Conservation (phyloP, 2,329 filamentous ascomycete genomes). For the Cladosporium cucumerinum region DNA sequence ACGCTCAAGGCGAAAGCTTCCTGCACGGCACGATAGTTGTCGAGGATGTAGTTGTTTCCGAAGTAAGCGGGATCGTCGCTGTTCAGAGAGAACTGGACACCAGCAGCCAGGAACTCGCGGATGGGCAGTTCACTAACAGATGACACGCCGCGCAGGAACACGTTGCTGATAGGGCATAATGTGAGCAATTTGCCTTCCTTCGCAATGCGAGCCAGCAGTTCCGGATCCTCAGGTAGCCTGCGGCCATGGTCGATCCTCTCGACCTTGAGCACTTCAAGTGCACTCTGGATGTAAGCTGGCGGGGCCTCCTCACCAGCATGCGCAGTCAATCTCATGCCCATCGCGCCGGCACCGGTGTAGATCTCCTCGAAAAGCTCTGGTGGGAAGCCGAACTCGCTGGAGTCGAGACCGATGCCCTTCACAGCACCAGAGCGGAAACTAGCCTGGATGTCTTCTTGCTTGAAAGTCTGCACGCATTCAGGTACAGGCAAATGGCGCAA, state of each 20-base stretch:
- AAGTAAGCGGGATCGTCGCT: conserved; percentile 75
- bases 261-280: conserved; percentile 60
- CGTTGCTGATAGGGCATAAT: conserved; percentile 71
- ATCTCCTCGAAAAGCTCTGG: conserved; percentile 58
- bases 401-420: conserved; percentile 65
- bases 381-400: conserved; percentile 49
- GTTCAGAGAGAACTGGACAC: conserved; percentile 68
- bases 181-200: conserved; percentile 60
- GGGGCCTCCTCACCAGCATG: conserved; percentile 76
- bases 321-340: conserved; percentile 62
- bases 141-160: conserved; percentile 57
- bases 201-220: conserved; percentile 58
- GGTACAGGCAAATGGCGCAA: conserved; percentile 64
- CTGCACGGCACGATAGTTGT: conserved; percentile 74
- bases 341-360: conserved; percentile 53
- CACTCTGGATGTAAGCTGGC: conserved; percentile 60
- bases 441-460: conserved; percentile 41
- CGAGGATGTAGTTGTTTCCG: conserved; percentile 65
- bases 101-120: conserved; percentile 58
- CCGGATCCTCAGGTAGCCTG: conserved; percentile 58
- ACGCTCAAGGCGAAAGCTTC: conserved; percentile 63
- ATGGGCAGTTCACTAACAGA: conserved; percentile 58
- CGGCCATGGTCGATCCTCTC: conserved; percentile 74
- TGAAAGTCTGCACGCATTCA: conserved; percentile 51
- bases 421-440: conserved; percentile 52